Conservation (phyloP, 176 grass and related monocot genomes). For the Puccinellia tenuiflora region DNA sequence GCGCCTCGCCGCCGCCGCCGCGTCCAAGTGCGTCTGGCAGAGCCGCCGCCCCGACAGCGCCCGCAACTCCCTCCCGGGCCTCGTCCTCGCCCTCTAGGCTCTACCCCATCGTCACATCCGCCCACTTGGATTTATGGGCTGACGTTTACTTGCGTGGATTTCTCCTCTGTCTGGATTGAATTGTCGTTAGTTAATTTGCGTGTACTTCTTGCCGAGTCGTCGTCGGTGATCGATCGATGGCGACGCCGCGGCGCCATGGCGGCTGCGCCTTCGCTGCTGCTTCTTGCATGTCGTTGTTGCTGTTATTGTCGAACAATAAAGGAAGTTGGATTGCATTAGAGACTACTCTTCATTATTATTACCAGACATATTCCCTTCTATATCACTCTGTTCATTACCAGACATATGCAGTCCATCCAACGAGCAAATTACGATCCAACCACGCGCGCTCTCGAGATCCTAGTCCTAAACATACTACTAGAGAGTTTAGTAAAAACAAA, state of each 20-base stretch:
- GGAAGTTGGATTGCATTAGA: not conserved
- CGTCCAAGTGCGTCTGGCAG: conserved; percentile 43
- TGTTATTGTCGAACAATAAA: not conserved
- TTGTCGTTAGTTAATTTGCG: not conserved
- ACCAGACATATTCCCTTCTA: too few relatives aligned
- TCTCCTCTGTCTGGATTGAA: not conserved
- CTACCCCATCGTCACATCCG: too few relatives aligned
- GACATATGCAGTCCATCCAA: too few relatives aligned
- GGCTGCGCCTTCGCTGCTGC: not conserved
- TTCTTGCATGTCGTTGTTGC: not conserved
- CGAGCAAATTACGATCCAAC: too few relatives aligned
- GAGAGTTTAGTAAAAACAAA: too few relatives aligned
- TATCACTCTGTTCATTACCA: too few relatives aligned
- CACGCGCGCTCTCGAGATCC: too few relatives aligned
- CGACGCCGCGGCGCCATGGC: not conserved
- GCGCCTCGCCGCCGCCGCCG: conserved; percentile 40
- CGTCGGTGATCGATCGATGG: not conserved
- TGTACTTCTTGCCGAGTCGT: not conserved
- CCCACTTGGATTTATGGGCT: not conserved
- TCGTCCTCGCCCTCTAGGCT: conserved; percentile 65
- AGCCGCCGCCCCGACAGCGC: conserved; percentile 43
- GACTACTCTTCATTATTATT: not conserved
- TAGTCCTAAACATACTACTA: too few relatives aligned
- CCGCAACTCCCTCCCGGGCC: conserved; percentile 48
- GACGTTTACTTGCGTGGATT: not conserved